Evolutionary conservation across 345 rosid species (phyloP), one percentile per base, ranked within the genome.

Genomic region (Eucalyptus brandiana): DNA sequence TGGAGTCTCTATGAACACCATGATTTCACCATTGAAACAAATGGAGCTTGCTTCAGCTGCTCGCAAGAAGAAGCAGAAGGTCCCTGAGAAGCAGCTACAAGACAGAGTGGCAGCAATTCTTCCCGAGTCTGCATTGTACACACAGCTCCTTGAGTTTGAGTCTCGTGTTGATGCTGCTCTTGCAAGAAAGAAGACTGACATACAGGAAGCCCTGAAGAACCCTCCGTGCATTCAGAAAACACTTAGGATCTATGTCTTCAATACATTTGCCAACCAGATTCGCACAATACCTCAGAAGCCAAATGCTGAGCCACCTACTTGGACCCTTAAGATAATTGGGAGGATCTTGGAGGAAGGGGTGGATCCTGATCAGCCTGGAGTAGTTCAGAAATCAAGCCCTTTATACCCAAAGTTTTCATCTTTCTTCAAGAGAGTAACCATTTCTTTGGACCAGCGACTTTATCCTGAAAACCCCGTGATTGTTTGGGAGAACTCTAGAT

Each of bases 121-220:
- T 80, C 99, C 99, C 0, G 99, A 98, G 92, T 98, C 99, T 76
- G 98, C 98, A 86, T 90, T 98, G 88, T 98, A 98, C 90, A 98
- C 99, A 14, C 99, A 98, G 93, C 98, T 98, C 89, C 97, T 98
- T 69, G 99, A 98, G 93, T 98, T 97, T 87, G 99, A 98, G 93
- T 89, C 97, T 87, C 96, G 98, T 28, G 98, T 96, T 13, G 99
- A 98, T 95, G 94, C 98, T 90, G 99, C 99, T 53, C 93, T 98
- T 69, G 89, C 94, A 45, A 95, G 98, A 90, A 97, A 98, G 96
- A 98, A 96, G 92, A 95, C 96, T 80, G 99, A 98, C 91, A 98
- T 98, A 88, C 99, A 98, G 92, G 99, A 97, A 88, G 97, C 99
- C 16, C 96, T 98, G 87, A 98, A 97, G 93, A 97, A 91, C 81